phyloP scores from a whole-genome alignment of 2,329 filamentous ascomycete genomes.

The Hypoxylon sp. region DNA sequence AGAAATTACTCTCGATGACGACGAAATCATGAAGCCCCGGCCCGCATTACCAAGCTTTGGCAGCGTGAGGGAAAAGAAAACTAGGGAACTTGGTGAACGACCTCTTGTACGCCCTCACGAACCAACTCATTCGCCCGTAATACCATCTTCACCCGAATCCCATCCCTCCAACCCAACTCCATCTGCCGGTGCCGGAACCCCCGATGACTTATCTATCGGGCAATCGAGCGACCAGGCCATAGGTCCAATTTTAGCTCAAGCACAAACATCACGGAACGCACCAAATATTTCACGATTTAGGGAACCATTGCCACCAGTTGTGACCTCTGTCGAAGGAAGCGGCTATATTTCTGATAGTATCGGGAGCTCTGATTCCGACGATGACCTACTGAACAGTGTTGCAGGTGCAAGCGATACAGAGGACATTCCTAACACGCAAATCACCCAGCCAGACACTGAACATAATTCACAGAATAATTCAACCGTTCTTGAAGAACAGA shows the following conservation, averaged over 20 bases:
- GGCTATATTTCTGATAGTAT: conserved; percentile 75
- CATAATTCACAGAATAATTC: conserved; percentile 36
- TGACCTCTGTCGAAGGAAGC: conserved; percentile 77
- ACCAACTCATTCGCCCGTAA: conserved; percentile 51
- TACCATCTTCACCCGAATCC: conserved; percentile 50
- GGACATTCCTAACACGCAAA: conserved; percentile 43
- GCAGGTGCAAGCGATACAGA: conserved; percentile 39
- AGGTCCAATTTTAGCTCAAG: conserved; percentile 69
- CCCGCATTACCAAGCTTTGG: conserved; percentile 82
- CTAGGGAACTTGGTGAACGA: conserved; percentile 68
- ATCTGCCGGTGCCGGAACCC: conserved; percentile 45
- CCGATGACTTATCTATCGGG: conserved; percentile 59
- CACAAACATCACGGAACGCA: conserved; percentile 67
- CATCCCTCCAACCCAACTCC: conserved; percentile 48
- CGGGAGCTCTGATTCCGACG: conserved; percentile 59
- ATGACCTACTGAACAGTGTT: conserved; percentile 49
- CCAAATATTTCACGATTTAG: conserved; percentile 71
- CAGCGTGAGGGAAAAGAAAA: conserved; percentile 76
- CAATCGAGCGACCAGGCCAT: conserved; percentile 73
- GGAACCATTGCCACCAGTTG: conserved; percentile 78
- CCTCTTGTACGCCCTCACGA: conserved; percentile 70
- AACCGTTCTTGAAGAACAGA: conserved; percentile 39
- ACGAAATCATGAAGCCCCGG: conserved; percentile 80
- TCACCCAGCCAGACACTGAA: conserved; percentile 44
- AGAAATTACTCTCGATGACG: conserved; percentile 69